phyloP scores from a whole-genome alignment of 1,139 yeast genomes.

The Petasospora fabianii region DNA sequence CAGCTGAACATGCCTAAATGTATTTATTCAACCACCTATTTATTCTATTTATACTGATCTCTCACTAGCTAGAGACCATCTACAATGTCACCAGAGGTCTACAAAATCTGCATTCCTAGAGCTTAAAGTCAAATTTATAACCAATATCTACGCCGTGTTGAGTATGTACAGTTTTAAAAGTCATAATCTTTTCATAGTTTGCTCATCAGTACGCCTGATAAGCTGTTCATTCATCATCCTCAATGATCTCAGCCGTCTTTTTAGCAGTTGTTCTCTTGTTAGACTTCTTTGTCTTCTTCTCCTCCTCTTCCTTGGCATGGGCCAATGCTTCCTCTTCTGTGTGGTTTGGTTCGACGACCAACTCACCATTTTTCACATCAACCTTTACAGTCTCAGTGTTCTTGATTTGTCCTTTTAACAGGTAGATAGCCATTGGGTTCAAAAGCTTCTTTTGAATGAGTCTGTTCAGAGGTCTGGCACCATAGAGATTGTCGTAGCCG shows the following conservation, averaged over 20 bases:
- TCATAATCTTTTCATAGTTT: neutral
- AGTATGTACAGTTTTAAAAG: neutral
- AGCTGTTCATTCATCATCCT: constrained; percentile 11
- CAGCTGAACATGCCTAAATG: neutral
- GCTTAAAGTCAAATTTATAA: too few species aligned
- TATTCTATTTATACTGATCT: constrained; percentile 1
- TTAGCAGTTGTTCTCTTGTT: constrained; percentile 8
- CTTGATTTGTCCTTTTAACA: constrained; percentile 76
- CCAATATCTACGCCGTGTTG: neutral
- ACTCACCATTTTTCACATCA: constrained; percentile 34
- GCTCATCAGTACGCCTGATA: neutral
- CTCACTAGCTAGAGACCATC: too few species aligned
- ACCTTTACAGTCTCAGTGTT: constrained; percentile 63
- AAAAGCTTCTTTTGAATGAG: constrained; percentile 75
- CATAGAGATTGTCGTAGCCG: constrained; percentile 89
- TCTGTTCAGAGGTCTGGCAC: constrained; percentile 94
- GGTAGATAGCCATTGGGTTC: constrained; percentile 78
- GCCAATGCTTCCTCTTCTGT: constrained; percentile 24
- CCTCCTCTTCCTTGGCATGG: constrained; percentile 1
- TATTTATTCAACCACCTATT: constrained; percentile 5
- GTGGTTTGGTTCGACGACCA: constrained; percentile 48
- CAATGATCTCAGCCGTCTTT: constrained; percentile 14
- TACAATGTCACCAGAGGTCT: too few species aligned
- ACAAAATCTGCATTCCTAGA: too few species aligned
- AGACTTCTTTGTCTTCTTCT: neutral